Base-by-base conservation (phyloP, 768 basidiomycete genomes). In the Amanita jacksonii region DNA sequence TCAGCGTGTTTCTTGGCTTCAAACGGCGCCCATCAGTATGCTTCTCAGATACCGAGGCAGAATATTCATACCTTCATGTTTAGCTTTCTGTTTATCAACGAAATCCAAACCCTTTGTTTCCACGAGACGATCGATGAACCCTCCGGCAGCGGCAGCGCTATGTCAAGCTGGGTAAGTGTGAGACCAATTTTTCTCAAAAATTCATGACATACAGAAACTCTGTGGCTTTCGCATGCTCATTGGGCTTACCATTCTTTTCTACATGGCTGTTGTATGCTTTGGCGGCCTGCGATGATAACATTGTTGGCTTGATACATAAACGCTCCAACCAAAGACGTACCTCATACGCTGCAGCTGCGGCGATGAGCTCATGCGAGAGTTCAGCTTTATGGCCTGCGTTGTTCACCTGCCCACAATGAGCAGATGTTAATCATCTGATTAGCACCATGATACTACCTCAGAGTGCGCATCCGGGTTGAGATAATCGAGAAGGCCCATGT, bases 301-400 rank as follows among this genome's bases (percentile, higher is more conserved):
- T 30, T 13, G 25, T 47, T 13, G 19, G 23, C 31, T 10, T 31
- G 15, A 24, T n/a, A 19, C 18, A 19, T 41, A 34, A 8, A 25
- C 18, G 18, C 30, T 15, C 15, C 32, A 38, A n/a, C 3, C 13
- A 19, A n/a, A 13, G 18, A 39, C 59, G 7, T 24, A 74, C 79
- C 68, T 77, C 78, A 58, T 69, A 85, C 24, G 78, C 61, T 3
- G 81, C 83, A 27, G 83, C 83, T 27, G 62, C 80, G 36, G 77
- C 76, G 48, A 85, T 68, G 38, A 83, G 57, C 59, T 85, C 78
- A 57, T 85, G 81, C 5, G 77, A 73, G 43, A 82, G 60, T 44
- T 58, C 44, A 1, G 79, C 73, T 62, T 80, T 62, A 66, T 81
- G 80, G 8, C 65, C 69, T 9, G 67, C 65, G 41, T 67, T 69